Conservation (phyloP, 306 rosid genomes). For the Fragaria iinumae region DNA sequence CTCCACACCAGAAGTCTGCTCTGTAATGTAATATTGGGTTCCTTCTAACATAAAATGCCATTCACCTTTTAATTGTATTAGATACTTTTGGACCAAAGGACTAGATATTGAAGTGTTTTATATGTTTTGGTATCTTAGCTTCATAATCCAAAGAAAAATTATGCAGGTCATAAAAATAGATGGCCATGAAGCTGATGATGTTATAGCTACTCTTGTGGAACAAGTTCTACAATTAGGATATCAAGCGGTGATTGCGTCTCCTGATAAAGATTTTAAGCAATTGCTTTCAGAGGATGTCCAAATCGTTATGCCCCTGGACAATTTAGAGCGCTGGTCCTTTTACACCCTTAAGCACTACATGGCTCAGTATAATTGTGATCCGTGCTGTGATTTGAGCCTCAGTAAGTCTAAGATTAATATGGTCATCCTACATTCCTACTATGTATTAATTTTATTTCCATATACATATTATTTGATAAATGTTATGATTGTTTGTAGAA, state of each 20-base stretch:
- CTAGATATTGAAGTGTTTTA: not conserved
- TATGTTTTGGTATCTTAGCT: conserved; percentile 10
- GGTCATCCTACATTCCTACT: not conserved
- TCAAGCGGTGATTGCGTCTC: conserved; percentile 81
- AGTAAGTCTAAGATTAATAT: conserved; percentile 51
- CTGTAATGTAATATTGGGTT: too few species aligned
- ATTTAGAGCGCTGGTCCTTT: conserved; percentile 87
- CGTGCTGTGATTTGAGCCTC: conserved; percentile 79
- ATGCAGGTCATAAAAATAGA: conserved; percentile 58
- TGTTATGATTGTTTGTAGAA: not conserved
- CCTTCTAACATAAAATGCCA: too few species aligned
- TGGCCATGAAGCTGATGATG: conserved; percentile 96
- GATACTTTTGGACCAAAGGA: not conserved
- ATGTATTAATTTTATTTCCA: not conserved
- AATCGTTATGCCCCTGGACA: conserved; percentile 82
- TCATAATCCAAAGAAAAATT: conserved; percentile 23
- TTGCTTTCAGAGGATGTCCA: conserved; percentile 89
- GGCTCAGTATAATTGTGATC: conserved; percentile 82
- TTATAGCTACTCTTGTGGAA: conserved; percentile 77
- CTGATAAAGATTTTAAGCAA: conserved; percentile 96
- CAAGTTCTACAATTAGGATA: conserved; percentile 63
- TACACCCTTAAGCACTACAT: conserved; percentile 74
- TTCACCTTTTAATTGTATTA: not conserved
- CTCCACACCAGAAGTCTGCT: not conserved
- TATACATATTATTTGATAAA: not conserved